Conservation (phyloP, 2,329 filamentous ascomycete genomes). For the Arthroderma uncinatum region DNA sequence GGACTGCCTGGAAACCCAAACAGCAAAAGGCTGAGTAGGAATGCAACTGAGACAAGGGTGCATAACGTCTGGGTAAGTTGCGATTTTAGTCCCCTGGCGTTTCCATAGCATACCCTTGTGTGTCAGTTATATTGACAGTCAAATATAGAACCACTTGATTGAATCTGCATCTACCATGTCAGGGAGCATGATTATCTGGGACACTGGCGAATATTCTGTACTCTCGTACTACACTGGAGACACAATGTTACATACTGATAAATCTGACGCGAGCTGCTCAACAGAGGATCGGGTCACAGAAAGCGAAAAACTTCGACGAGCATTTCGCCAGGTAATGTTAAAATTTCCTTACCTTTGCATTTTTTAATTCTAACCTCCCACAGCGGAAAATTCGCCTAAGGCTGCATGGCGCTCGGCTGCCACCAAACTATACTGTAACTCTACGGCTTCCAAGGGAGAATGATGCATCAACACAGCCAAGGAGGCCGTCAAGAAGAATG, state of each 20-base stretch:
- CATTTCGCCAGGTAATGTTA: neutral
- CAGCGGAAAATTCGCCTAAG: slow-evolving; percentile 47
- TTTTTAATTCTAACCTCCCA: slow-evolving; percentile 16
- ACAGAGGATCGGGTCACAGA: neutral
- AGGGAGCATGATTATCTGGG: slow-evolving; percentile 52
- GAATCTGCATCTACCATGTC: slow-evolving; percentile 46
- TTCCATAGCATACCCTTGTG: neutral
- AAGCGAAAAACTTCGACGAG: neutral
- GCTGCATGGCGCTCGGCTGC: slow-evolving; percentile 45
- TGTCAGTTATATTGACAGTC: neutral
- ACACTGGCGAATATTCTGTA: slow-evolving; percentile 49
- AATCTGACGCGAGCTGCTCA: neutral
- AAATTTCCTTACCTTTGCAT: neutral
- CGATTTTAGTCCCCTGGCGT: neutral
- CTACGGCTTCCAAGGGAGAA: slow-evolving; percentile 42
- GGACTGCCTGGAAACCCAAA: slow-evolving; percentile 50
- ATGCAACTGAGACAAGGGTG: slow-evolving; percentile 52
- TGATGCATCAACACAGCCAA: slow-evolving; percentile 26
- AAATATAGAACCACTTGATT: slow-evolving; percentile 46
- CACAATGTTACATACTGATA: slow-evolving; percentile 9
- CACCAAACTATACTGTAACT: slow-evolving; percentile 43
- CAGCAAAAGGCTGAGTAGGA: slow-evolving; percentile 43
- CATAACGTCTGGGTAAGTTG: slow-evolving; percentile 48
- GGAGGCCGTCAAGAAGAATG: neutral
- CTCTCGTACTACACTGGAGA: slow-evolving; percentile 35